Base-by-base conservation (phyloP, 495 filamentous ascomycete species). In the Beverwykella pulmonaria region DNA sequence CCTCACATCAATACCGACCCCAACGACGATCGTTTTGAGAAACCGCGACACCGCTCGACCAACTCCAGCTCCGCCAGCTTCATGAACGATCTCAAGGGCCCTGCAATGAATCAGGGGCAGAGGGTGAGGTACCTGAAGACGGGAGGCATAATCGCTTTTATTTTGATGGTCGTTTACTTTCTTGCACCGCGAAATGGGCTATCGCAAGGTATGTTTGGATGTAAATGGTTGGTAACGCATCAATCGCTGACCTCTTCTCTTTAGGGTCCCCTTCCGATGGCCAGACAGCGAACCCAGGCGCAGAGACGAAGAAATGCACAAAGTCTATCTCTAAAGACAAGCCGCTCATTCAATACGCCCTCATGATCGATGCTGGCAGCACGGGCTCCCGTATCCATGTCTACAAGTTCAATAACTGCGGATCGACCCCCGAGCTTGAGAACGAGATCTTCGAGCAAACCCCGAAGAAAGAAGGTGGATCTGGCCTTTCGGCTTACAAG, bases 351-450 rank as follows among this genome's bases (percentile, higher is more conserved):
- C 94, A 98, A 73, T 98, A 97, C 82, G 94, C 92, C 61, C 84
- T 96, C 69, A 98, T 98, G 94, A 92, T 98, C 73, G 94, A 98
- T 81, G 94, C 94, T 39, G 94, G 94, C 59, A 97, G 93, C 79
- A 97, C 93, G 44, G 94, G 94, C 62, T 98, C 94, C 64, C 90
- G 94, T 59, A 97, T 98, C 74, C 94, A 98, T 79, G 93, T 98
- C 59, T 98, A 97, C 81, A 88, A 89, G 64, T 98, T 98, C 85
- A 98, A 97, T 81, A 98, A 98, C 81, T 98, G 94, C 80, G 95
- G 92, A 55, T 76, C 88, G 36, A 92, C 93, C 22, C 94, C 94
- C n/a, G 94, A 98, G 79, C 83, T 98, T 19, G 94, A 98, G 75
- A 80, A 86, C 71, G 94, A 98, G 75, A 82, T 88, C 22, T 98